Conservation (phyloP, 2,329 filamentous ascomycete genomes). For the Elsinoe australis region DNA sequence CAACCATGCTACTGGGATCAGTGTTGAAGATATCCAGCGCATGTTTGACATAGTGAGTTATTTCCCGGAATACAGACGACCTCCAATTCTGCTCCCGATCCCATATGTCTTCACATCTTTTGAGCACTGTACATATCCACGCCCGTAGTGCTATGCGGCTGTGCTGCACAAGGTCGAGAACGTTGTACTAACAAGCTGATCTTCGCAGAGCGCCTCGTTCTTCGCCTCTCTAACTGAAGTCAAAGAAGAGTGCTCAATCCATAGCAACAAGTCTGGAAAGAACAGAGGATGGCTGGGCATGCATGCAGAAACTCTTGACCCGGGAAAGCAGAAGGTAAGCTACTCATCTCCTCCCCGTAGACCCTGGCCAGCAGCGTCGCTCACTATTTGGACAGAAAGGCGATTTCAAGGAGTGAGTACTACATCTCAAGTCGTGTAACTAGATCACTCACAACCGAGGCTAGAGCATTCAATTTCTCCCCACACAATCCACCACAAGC, state of each 20-base stretch:
- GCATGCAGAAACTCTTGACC: conserved; percentile 82
- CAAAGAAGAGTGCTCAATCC: conserved; percentile 68
- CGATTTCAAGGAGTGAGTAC: conserved; percentile 75
- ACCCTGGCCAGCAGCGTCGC: too few relatives aligned
- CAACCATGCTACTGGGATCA: conserved; percentile 52
- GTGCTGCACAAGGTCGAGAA: too few relatives aligned
- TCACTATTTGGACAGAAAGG: too few relatives aligned
- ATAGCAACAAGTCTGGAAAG: conserved; percentile 50
- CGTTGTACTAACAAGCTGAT: conserved; percentile 10
- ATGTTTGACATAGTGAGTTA: conserved; percentile 56
- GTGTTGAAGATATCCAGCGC: conserved; percentile 55
- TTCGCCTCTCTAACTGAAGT: conserved; percentile 64
- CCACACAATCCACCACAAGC: conserved; percentile 63
- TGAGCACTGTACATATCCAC: too few relatives aligned
- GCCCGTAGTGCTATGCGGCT: too few relatives aligned
- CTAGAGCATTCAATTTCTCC: conserved; percentile 80
- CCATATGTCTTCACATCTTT: too few relatives aligned
- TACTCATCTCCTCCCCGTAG: not conserved
- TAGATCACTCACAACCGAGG: not conserved
- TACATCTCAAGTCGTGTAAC: not conserved
- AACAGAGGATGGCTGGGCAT: conserved; percentile 86
- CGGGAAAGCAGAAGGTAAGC: conserved; percentile 63
- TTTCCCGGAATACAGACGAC: not conserved
- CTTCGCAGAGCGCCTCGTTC: conserved; percentile 43
- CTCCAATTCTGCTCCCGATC: not conserved